Evolutionary conservation across 225 moss, liverwort and hornwort genomes (phyloP), one percentile per base, ranked within the genome.

Genomic region (Neckera pumila): DNA sequence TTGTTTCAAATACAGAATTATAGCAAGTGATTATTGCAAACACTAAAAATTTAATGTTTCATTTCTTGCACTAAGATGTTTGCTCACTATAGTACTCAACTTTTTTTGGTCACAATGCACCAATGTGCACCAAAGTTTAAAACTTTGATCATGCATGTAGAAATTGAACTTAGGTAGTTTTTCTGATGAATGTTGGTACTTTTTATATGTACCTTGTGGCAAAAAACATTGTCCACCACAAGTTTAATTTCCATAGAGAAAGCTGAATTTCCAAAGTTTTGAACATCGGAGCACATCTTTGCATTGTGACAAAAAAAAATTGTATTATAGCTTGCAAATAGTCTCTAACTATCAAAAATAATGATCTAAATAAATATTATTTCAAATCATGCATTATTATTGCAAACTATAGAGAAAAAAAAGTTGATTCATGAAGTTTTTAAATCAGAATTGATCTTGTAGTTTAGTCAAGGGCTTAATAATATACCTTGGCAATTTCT

Each of bases 401-500:
- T 62, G 0, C 23, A 62, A 59, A 38, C 3, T 33, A 38, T 38
- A 2, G 10, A 26, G 33, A 38, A 34, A 51, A 2, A 1, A 33
- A 14, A 38, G 3, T 14, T 10, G 4, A n/a, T 53, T 27, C 4
- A 62, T 61, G 13, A 43, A 62, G 20, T 10, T 38, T 33, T 6
- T 8, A 81, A 22, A n/a, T 26, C 3, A 42, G 34, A 12, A 82
- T 17, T 26, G 4, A 12, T n/a, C 14, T 42, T 34, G 22, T 42
- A 49, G 49, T 62, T 9, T 21, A 18, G 0, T 36, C 13, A 13
- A n/a, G 5, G 3, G 23, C 12, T 45, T 21, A 36, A 22, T 5
- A 4, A 53, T 7, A 47, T 89, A 89, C 85, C 63, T 87, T 89
- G 2, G 75, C 85, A 72, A 93, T 92, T 8, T 93, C 53, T 60